Conservation (phyloP, 345 rosid genomes). For the Rhizophora apiculata region DNA sequence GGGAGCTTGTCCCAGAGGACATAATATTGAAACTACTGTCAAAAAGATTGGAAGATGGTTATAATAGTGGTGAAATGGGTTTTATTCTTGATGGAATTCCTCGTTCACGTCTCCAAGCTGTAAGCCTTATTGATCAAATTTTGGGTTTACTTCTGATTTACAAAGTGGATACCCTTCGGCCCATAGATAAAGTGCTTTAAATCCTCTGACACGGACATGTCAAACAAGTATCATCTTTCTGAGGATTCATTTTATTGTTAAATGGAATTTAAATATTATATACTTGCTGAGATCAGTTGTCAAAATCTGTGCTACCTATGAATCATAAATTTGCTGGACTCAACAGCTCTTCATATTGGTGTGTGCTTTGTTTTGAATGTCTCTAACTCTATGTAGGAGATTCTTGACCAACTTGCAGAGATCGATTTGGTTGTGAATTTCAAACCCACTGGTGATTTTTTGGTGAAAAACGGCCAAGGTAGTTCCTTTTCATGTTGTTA, state of each 20-base stretch:
- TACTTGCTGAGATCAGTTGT: background rate
- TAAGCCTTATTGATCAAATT: conserved; percentile 8
- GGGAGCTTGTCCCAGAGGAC: conserved; percentile 66
- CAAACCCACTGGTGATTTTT: conserved; percentile 15
- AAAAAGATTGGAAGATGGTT: conserved; percentile 82
- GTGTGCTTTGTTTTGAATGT: background rate
- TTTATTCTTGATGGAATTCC: conserved; percentile 95
- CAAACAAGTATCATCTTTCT: background rate
- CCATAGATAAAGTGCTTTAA: background rate
- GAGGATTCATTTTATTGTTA: background rate
- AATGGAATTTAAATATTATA: background rate
- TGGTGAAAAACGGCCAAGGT: conserved; percentile 18
- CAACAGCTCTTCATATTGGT: background rate
- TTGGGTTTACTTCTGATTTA: background rate
- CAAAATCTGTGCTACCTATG: background rate
- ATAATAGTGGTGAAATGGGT: conserved; percentile 71
- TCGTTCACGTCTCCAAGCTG: conserved; percentile 68
- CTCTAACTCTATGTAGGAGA: conserved; percentile 17
- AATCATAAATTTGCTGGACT: background rate
- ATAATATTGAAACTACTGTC: conserved; percentile 67
- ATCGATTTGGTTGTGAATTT: conserved; percentile 28
- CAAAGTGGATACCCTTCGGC: background rate
- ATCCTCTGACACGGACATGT: background rate
- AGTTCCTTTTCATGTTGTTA: background rate
- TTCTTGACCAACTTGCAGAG: conserved; percentile 27